These are phyloP conservation scores for Globisporangium splendens DNA, from an alignment of 352 stramenopile species.

Conservation along the genomic window DNA sequence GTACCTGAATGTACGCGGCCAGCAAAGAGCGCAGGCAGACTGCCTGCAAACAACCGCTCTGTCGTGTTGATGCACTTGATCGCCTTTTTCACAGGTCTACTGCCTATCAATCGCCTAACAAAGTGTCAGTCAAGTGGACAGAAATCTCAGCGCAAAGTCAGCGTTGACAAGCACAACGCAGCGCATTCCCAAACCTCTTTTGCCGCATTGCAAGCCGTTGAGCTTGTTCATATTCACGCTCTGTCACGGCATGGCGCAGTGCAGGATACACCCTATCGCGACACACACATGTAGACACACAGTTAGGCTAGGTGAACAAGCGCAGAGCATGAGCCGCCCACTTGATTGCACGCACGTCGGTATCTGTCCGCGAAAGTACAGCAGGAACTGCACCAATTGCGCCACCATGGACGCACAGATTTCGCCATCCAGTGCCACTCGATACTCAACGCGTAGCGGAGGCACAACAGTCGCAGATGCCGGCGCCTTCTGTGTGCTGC, in stretches of 20 bases:
- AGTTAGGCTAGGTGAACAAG: not conserved
- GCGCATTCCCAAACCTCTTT: too few species aligned
- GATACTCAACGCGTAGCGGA: constrained; percentile 31
- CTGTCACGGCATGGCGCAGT: too few species aligned
- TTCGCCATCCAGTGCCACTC: constrained; percentile 38
- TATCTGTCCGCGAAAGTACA: constrained; percentile 67
- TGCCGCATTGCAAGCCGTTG: too few species aligned
- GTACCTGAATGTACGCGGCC: constrained; percentile 29
- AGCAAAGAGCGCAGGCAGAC: constrained; percentile 35
- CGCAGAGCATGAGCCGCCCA: not conserved
- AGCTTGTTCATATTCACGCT: too few species aligned
- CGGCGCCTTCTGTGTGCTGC: not conserved
- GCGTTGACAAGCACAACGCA: too few species aligned
- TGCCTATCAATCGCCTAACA: constrained; percentile 6
- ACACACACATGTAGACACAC: not conserved
- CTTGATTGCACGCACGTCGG: constrained; percentile 30
- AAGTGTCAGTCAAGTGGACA: too few species aligned
- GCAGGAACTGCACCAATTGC: constrained; percentile 46
- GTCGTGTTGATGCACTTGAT: constrained; percentile 37
- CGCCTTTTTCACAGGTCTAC: constrained; percentile 44
- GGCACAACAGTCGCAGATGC: not conserved
- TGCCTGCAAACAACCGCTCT: constrained; percentile 25
- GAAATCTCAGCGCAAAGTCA: too few species aligned
- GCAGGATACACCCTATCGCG: too few species aligned
- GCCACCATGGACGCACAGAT: constrained; percentile 32